phyloP scores from a whole-genome alignment of 495 filamentous ascomycete species.

The Annulohypoxylon stygium region DNA sequence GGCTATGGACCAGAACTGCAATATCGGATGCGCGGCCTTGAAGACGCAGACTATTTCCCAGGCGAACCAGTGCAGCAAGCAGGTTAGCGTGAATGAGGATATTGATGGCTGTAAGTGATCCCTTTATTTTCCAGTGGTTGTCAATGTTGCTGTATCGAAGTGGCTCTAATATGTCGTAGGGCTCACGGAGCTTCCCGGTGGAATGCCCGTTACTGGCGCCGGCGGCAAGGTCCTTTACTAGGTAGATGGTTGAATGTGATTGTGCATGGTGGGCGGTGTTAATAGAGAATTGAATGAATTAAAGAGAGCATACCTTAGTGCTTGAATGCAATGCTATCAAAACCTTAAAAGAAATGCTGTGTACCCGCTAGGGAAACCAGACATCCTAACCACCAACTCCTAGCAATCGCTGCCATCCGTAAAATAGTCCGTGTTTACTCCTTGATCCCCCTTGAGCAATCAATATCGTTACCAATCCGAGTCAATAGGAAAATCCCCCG shows the following conservation, averaged over 20 bases:
- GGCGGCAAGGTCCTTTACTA: constrained; percentile 40
- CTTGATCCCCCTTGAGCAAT: no score
- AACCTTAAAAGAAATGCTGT: neutral
- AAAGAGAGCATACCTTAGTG: neutral
- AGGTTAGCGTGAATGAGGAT: constrained; percentile 52
- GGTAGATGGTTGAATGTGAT: constrained; percentile 2
- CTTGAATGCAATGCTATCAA: neutral
- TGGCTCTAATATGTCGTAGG: constrained; percentile 31
- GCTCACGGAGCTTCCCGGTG: constrained; percentile 49
- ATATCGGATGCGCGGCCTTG: constrained; percentile 46
- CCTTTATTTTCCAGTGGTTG: neutral
- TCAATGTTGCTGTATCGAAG: neutral
- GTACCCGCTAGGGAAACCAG: neutral
- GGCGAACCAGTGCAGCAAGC: constrained; percentile 55
- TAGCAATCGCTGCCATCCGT: neutral
- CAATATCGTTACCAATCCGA: neutral
- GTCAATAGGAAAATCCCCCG: neutral
- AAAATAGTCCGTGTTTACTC: neutral
- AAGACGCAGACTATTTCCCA: constrained; percentile 56
- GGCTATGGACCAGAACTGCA: constrained; percentile 58
- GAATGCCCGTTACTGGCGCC: constrained; percentile 47
- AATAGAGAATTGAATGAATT: constrained; percentile 21
- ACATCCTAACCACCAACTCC: neutral
- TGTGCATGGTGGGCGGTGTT: constrained; percentile 1
- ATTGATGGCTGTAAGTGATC: constrained; percentile 55